Conservation (phyloP, 306 rosid species). For the Casuarina equisetifolia region DNA sequence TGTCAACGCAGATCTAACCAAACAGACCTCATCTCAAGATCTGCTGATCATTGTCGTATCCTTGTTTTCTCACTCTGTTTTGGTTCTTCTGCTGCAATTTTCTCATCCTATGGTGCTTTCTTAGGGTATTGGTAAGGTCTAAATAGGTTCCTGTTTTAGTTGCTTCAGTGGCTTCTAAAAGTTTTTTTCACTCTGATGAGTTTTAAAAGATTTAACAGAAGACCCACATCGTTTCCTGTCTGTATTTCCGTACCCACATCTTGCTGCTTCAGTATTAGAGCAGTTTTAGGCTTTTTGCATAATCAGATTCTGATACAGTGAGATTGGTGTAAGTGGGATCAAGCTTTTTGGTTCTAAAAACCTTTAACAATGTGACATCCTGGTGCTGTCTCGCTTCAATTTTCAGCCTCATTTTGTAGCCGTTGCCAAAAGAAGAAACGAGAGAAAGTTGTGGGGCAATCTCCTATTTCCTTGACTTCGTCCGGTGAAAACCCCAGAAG, state of each 20-base stretch:
- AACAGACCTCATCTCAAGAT: not conserved
- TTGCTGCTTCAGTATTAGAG: not conserved
- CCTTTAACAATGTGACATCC: too few species aligned
- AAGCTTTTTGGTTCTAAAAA: not conserved
- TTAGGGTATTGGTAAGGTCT: not conserved
- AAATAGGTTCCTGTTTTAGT: not conserved
- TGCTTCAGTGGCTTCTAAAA: not conserved
- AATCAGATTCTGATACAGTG: not conserved
- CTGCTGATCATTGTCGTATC: not conserved
- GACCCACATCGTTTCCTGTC: not conserved
- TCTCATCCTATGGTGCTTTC: not conserved
- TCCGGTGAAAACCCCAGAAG: not conserved
- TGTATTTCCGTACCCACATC: not conserved
- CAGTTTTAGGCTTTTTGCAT: not conserved
- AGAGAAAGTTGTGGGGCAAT: too few species aligned
- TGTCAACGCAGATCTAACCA: not conserved
- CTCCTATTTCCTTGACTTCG: not conserved
- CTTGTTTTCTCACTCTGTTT: too few species aligned
- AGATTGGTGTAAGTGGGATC: not conserved
- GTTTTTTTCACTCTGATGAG: not conserved
- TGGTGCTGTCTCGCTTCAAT: not conserved
- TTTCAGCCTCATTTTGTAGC: not conserved
- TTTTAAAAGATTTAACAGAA: not conserved
- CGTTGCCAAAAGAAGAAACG: too few species aligned
- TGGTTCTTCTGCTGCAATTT: not conserved